Conservation (phyloP, 1,139 yeast species). For the Saccharomyces hybrid region DNA sequence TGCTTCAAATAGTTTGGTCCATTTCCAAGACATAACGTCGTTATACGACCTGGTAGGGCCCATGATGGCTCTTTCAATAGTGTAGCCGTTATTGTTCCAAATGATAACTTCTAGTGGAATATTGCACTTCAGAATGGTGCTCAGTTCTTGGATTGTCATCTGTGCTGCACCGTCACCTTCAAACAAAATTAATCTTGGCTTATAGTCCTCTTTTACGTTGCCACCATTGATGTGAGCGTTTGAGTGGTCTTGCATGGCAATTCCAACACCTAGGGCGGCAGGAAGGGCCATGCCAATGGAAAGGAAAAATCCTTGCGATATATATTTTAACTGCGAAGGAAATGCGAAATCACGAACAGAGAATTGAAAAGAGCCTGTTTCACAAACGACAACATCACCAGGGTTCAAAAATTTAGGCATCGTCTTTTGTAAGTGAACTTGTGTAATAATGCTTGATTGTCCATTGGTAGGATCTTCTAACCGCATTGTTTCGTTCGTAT, state of each 20-base stretch:
- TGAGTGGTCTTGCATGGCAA: conserved; percentile 53
- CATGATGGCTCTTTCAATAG: conserved; percentile 75
- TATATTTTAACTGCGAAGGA: conserved; percentile 43
- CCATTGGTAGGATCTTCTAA: conserved; percentile 19
- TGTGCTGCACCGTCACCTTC: conserved; percentile 93
- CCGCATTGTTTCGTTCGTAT: conserved; percentile 11
- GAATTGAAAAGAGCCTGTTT: conserved; percentile 74
- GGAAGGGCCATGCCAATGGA: conserved; percentile 87
- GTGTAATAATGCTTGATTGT: conserved; percentile 16
- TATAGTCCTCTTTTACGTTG: conserved; percentile 34
- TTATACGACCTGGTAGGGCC: conserved; percentile 73
- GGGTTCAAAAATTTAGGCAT: conserved; percentile 36
- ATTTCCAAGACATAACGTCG: conserved; percentile 79
- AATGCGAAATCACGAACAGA: conserved; percentile 56
- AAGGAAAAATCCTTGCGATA: conserved; percentile 66
- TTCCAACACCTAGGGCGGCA: conserved; percentile 69
- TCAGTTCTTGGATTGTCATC: conserved; percentile 79
- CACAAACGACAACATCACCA: conserved; percentile 61
- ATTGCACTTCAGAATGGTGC: conserved; percentile 55
- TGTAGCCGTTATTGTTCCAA: conserved; percentile 78
- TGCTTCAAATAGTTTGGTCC: conserved; percentile 56
- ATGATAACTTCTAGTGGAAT: conserved; percentile 59
- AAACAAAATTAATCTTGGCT: conserved; percentile 50
- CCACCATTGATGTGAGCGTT: conserved; percentile 13
- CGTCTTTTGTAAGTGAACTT: conserved; percentile 14